Evolutionary conservation across 1,139 yeast species (phyloP).

Genomic region (Blastobotrys elegans): DNA sequence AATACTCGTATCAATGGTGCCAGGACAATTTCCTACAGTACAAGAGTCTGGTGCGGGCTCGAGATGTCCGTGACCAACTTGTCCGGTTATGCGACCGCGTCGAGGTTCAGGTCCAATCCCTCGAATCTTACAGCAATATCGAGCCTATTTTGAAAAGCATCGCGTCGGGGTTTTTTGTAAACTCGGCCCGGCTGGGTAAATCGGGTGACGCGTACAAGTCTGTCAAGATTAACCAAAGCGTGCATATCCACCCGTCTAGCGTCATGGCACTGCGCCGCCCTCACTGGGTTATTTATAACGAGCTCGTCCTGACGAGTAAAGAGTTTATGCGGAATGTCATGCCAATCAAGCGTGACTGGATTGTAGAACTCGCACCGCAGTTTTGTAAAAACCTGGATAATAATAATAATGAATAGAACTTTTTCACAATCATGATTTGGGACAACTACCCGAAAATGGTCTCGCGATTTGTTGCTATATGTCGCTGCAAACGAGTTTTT

Average conservation of each 20-base stretch:
- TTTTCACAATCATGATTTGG: too few species aligned
- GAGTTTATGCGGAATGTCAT: conserved; percentile 88
- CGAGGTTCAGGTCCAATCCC: conserved; percentile 40
- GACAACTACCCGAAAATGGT: too few species aligned
- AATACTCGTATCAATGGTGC: conserved; percentile 79
- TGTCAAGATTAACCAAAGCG: conserved; percentile 57
- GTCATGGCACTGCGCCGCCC: conserved; percentile 57
- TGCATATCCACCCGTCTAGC: conserved; percentile 81
- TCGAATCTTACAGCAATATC: conserved; percentile 22
- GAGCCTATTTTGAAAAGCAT: conserved; percentile 59
- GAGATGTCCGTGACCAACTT: conserved; percentile 71
- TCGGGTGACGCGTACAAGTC: conserved; percentile 70
- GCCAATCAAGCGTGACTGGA: conserved; percentile 63
- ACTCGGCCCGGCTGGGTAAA: conserved; percentile 63
- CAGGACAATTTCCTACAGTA: conserved; percentile 76
- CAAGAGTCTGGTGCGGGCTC: conserved; percentile 63
- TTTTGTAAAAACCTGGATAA: conserved; percentile 33
- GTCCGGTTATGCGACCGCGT: conserved; percentile 55
- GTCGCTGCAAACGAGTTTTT: too few species aligned
- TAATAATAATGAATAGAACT: not conserved
- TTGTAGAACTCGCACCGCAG: conserved; percentile 62
- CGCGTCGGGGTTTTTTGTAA: conserved; percentile 77
- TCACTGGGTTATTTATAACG: conserved; percentile 69
- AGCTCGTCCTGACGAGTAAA: conserved; percentile 76
- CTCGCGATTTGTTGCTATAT: too few species aligned